Evolutionary conservation across 257 asterid species (phyloP).

Genomic region (Verbascum thapsus): DNA sequence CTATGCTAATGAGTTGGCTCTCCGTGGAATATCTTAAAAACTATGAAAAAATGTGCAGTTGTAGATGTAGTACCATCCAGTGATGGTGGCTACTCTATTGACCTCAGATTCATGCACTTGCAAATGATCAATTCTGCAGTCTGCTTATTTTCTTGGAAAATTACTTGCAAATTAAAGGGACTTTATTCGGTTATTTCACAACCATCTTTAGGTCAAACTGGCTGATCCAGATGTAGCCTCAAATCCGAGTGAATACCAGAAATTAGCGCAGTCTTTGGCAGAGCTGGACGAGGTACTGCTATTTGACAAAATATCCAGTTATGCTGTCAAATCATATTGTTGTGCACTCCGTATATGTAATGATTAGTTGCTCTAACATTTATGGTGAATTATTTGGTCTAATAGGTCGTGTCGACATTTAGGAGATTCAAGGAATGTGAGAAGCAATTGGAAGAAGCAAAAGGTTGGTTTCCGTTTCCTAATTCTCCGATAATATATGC

Average conservation of each 20-base stretch:
- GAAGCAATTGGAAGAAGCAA: constrained; percentile 87
- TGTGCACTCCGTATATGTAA: constrained; percentile 8
- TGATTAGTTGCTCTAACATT: constrained; percentile 26
- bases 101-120: constrained; percentile 17
- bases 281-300: constrained; percentile 90
- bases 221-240: constrained; percentile 94
- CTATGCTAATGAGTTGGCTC: not conserved
- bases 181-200: constrained; percentile 11
- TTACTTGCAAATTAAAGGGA: constrained; percentile 11
- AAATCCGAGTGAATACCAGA: constrained; percentile 91
- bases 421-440: constrained; percentile 77
- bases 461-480: constrained; percentile 51
- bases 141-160: constrained; percentile 18
- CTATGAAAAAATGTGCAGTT: not conserved
- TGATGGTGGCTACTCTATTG: constrained; percentile 6
- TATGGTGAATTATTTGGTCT: constrained; percentile 33
- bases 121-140: constrained; percentile 21
- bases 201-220: constrained; percentile 60
- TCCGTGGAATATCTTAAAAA: constrained; percentile 6
- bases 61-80: constrained; percentile 1
- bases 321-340: constrained; percentile 15
- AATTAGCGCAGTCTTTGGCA: constrained; percentile 83
- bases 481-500: constrained; percentile 17
- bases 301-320: constrained; percentile 22
- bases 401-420: constrained; percentile 75